A percentile compares a stretch with the other conserved stretches of the same genome.
phyloP scores from a whole-genome alignment of 164 flowering plant species.

The Vitis labrusca region DNA sequence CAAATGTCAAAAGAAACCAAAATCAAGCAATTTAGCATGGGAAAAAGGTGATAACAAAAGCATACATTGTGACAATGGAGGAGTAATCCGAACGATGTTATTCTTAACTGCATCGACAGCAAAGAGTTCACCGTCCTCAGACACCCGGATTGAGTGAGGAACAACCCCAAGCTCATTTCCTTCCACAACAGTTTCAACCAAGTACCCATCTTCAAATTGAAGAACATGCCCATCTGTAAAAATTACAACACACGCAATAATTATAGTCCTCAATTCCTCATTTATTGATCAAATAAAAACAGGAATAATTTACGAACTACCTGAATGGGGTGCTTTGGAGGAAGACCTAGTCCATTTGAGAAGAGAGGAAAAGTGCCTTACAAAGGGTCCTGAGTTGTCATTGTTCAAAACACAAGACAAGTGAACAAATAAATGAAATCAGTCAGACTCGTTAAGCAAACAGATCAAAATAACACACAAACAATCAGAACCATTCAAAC shows the following conservation, averaged over 20 bases:
- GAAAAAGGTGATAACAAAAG: neutral
- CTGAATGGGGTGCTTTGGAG: conserved; percentile 67
- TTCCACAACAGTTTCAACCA: conserved; percentile 90
- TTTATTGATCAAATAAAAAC: neutral
- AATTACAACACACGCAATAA: neutral
- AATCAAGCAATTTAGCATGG: neutral
- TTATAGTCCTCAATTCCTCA: no score
- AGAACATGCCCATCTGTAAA: conserved; percentile 71
- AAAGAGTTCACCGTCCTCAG: conserved; percentile 86
- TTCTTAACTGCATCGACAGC: conserved; percentile 87
- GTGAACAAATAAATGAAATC: neutral
- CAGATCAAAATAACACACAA: neutral
- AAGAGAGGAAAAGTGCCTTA: conserved; percentile 71
- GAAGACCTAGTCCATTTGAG: conserved; percentile 78
- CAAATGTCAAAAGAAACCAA: neutral
- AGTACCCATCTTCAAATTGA: conserved; percentile 90
- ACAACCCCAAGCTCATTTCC: conserved; percentile 85
- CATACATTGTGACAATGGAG: conserved; percentile 94
- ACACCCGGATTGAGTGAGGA: conserved; percentile 77
- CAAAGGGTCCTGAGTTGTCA: conserved; percentile 56
- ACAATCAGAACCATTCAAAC: no score
- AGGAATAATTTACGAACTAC: conserved; percentile 26
- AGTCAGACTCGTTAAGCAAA: neutral
- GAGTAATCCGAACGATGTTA: conserved; percentile 84
- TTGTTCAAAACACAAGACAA: neutral